Conservation (phyloP, 2,329 filamentous ascomycete genomes). For the Pyrenophora graminea region DNA sequence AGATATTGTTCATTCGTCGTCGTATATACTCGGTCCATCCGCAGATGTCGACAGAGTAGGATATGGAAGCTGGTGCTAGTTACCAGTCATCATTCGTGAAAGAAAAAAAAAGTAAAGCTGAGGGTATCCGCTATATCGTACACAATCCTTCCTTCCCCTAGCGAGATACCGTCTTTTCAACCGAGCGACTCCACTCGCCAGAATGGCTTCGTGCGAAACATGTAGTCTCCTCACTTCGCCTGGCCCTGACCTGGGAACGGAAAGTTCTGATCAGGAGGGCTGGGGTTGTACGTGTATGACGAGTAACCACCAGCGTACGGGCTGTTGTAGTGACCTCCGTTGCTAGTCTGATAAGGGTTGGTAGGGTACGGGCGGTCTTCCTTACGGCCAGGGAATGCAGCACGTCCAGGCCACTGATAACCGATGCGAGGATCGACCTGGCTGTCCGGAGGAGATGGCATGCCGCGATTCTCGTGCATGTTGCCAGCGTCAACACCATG, state of each 20-base stretch:
- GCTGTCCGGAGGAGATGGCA: slow-evolving; percentile 17
- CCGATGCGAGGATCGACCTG: slow-evolving; percentile 20
- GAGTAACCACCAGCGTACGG: slow-evolving; percentile 26
- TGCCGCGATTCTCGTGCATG: slow-evolving; percentile 15
- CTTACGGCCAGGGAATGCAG: slow-evolving; percentile 21
- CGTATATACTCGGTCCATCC: not conserved
- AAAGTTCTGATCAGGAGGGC: slow-evolving; percentile 25
- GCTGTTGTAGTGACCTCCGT: slow-evolving; percentile 19
- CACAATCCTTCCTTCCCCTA: not conserved
- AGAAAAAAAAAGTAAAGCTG: not conserved
- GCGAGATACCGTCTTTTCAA: not conserved
- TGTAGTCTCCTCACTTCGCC: slow-evolving; percentile 12
- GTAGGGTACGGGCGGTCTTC: slow-evolving; percentile 27
- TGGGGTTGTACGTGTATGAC: slow-evolving; percentile 17
- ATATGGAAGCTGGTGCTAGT: not conserved
- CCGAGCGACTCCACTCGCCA: not conserved
- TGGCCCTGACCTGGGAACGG: slow-evolving; percentile 20
- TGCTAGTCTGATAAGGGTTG: slow-evolving; percentile 28
- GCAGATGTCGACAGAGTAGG: not conserved
- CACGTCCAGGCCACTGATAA: slow-evolving; percentile 22
- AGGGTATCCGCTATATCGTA: slow-evolving; percentile 1
- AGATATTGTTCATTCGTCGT: not conserved
- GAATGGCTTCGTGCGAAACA: too few species aligned
- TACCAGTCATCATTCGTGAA: not conserved
- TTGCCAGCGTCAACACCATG: slow-evolving; percentile 21